A percentile compares a stretch with the other conserved stretches of the same genome.
Conservation (phyloP, 2,329 filamentous ascomycete species). For the Sordariomycetes sp. region DNA sequence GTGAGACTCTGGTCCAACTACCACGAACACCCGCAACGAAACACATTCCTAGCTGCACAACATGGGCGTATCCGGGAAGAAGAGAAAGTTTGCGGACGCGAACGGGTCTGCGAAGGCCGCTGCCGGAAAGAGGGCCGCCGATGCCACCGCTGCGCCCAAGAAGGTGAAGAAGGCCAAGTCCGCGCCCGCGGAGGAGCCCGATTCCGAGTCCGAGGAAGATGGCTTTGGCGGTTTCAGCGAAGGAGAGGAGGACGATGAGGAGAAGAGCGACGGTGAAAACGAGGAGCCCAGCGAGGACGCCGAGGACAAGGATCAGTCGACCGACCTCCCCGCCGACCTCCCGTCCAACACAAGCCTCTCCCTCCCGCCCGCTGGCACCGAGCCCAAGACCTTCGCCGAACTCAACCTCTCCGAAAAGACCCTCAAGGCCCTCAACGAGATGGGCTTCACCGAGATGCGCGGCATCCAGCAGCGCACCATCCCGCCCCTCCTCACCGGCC, state of each 20-base stretch:
- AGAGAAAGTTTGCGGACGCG: slow-evolving; percentile 23
- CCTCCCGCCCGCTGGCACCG: slow-evolving; percentile 44
- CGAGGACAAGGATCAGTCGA: slow-evolving; percentile 9
- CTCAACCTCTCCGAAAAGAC: slow-evolving; percentile 82
- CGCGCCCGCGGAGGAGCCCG: slow-evolving; percentile 10
- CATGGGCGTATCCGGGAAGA: slow-evolving; percentile 17
- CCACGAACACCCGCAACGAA: not conserved
- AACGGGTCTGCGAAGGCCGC: slow-evolving; percentile 14
- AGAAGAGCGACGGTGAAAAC: slow-evolving; percentile 9
- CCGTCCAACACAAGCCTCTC: slow-evolving; percentile 29
- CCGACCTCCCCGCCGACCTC: slow-evolving; percentile 12
- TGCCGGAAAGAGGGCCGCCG: slow-evolving; percentile 10
- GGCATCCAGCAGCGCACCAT: slow-evolving; percentile 85
- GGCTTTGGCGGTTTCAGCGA: slow-evolving; percentile 7
- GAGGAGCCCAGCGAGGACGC: slow-evolving; percentile 10
- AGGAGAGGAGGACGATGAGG: slow-evolving; percentile 9
- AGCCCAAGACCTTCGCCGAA: slow-evolving; percentile 65
- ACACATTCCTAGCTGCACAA: not conserved
- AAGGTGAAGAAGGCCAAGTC: slow-evolving; percentile 25
- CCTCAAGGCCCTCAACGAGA: slow-evolving; percentile 75
- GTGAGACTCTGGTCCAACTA: not conserved
- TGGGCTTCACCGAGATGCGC: slow-evolving; percentile 94
- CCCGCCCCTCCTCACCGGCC: slow-evolving; percentile 76
- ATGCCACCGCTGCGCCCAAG: slow-evolving; percentile 11
- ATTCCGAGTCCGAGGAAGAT: not conserved